phyloP scores from a whole-genome alignment of 2,329 filamentous ascomycete genomes.

The Fusarium luffae region DNA sequence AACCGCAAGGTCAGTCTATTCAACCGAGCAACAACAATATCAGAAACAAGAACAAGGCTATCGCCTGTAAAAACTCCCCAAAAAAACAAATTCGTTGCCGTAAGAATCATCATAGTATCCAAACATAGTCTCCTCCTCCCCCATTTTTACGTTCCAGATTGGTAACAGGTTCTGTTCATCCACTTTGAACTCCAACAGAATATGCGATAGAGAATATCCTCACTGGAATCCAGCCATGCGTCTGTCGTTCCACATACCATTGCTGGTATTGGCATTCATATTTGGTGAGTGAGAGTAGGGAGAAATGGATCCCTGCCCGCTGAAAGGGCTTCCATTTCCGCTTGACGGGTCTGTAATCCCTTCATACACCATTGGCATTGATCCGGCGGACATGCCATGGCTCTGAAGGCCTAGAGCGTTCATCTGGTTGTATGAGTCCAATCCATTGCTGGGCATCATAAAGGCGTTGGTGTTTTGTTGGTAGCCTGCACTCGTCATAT shows the following conservation, averaged over 20 bases:
- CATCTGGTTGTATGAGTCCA: slow-evolving; percentile 50
- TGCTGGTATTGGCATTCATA: slow-evolving; percentile 40
- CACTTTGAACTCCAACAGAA: background rate
- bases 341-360: slow-evolving; percentile 49
- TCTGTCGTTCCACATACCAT: slow-evolving; percentile 32
- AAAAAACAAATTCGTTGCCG: slow-evolving; percentile 21
- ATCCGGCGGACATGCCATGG: slow-evolving; percentile 42
- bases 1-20: slow-evolving; percentile 25
- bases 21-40: slow-evolving; percentile 11
- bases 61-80: slow-evolving; percentile 5
- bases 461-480: slow-evolving; percentile 39
- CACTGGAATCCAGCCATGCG: slow-evolving; percentile 32
- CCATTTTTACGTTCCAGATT: slow-evolving; percentile 12
- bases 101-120: slow-evolving; percentile 39
- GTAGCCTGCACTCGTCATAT: slow-evolving; percentile 42
- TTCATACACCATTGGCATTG: slow-evolving; percentile 50
- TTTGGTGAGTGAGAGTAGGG: slow-evolving; percentile 52
- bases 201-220: slow-evolving; percentile 2
- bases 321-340: slow-evolving; percentile 51
- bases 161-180: background rate
- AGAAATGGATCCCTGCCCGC: slow-evolving; percentile 51
- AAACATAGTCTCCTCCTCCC: slow-evolving; percentile 16
- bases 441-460: slow-evolving; percentile 43
- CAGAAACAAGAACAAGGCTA: slow-evolving; percentile 22
- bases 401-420: slow-evolving; percentile 50